Percentiles rank a stretch among this genome's conserved stretches.
phyloP scores from a whole-genome alignment of 306 rosid species.

The Prosopis cineraria region DNA sequence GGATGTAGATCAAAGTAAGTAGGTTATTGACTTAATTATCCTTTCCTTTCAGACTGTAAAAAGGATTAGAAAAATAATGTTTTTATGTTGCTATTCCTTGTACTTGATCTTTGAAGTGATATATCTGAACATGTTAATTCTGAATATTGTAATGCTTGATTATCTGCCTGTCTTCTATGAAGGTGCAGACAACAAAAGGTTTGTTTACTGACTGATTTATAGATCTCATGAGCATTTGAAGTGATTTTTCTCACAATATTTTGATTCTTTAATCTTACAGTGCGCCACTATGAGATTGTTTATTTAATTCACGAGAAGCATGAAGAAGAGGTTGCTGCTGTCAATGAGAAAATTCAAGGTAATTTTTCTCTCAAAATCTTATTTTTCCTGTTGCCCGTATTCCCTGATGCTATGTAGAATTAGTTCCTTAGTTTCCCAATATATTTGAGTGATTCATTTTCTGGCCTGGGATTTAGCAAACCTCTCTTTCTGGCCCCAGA shows the following conservation, averaged over 20 bases:
- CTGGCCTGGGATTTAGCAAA: background rate
- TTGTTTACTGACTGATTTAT: background rate
- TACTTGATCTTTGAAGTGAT: constrained; percentile 7
- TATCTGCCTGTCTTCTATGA: constrained; percentile 12
- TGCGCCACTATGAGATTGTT: constrained; percentile 90
- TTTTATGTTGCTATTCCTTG: background rate
- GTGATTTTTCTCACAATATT: constrained; percentile 29
- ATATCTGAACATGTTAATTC: background rate
- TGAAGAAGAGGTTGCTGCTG: constrained; percentile 72
- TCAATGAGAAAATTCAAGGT: constrained; percentile 82
- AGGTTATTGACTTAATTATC: constrained; percentile 13
- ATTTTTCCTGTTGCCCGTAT: background rate
- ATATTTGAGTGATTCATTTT: constrained; percentile 14
- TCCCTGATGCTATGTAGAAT: constrained; percentile 41
- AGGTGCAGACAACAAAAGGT: background rate
- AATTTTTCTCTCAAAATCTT: constrained; percentile 10
- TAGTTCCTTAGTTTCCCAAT: constrained; percentile 30
- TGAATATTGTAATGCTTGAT: constrained; percentile 11
- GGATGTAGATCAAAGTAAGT: constrained; percentile 65
- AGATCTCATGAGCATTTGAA: constrained; percentile 23
- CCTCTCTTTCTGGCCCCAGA: background rate
- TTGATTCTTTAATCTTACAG: constrained; percentile 45
- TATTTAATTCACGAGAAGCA: constrained; percentile 85
- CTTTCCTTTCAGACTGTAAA: background rate
- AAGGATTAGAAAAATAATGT: background rate